Base-by-base conservation (phyloP, 441 rosid genomes). In the Brassica hybrid region DNA sequence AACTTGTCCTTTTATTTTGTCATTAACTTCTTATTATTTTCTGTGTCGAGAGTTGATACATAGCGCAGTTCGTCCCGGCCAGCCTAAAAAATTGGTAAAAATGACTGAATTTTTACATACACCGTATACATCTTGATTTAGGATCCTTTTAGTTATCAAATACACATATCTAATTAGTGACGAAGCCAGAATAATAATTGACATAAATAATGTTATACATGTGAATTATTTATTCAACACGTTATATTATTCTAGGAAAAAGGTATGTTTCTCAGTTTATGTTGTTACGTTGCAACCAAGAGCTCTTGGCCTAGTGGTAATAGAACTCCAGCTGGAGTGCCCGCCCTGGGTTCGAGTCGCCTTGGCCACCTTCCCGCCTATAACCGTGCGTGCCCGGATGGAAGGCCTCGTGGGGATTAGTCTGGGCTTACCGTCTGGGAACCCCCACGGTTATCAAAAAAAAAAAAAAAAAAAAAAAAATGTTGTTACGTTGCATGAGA, bases 21-120 rank as follows among this genome's bases (percentile, higher is more conserved):
- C 78, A 66, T 74, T 14, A 66, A 17, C 72, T 74, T 67, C 59
- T 75, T 75, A 72, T 66, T 67, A 43, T 27, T 38, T 66, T 67
- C 11, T 57, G 59, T 57, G 38, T 56, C 38, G 25, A 36, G 57
- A 36, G 54, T 64, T 50, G 7, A 52, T 64, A 57, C n/a, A 43
- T 43, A 11, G 0, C n/a, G 50, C 50, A 43, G 50, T 3, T 43
- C 1, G 50, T 43, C 50, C 50, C 50, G n/a, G 50, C 50, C n/a
- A 43, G 50, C n/a, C 7, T 43, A 12, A 43, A 36, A 7, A 38
- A 38, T 38, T 38, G 45, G n/a, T 43, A 43, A 48, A 43, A n/a
- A 13, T 48, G 54, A 6, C 13, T 48, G 17, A 48, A n/a, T 48
- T 48, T 48, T 48, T n/a, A 38, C n/a, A 43, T 43, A 43, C 12